These are phyloP conservation scores for Picea glauca DNA, from an alignment of 75 land plant species.

Conservation along the genomic window DNA sequence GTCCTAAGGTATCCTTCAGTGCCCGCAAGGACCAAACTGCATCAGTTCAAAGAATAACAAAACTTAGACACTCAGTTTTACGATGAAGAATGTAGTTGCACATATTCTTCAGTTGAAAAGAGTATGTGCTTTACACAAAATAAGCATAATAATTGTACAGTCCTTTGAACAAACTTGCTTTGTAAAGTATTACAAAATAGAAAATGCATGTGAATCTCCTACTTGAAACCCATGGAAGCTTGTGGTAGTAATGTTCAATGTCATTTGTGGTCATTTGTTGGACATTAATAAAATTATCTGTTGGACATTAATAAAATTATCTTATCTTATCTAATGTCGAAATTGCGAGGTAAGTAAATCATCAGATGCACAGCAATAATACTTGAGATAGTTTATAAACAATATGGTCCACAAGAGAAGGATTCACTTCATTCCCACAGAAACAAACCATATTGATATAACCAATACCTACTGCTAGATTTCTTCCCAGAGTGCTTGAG, in stretches of 20 bases:
- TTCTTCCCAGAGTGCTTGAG: neutral
- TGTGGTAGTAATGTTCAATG: neutral
- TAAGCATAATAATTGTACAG: neutral
- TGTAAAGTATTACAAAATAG: neutral
- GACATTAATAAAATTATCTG: no score
- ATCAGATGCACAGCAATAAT: neutral
- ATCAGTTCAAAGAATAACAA: neutral
- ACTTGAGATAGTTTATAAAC: neutral
- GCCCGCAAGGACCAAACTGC: conserved; percentile 76
- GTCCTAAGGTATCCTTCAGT: conserved; percentile 62
- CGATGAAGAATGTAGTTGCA: neutral
- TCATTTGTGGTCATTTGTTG: no score
- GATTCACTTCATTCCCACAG: neutral
- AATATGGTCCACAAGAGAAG: neutral
- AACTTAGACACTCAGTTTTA: neutral
- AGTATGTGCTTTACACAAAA: neutral
- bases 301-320: no score
- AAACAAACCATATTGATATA: neutral
- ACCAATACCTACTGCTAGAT: neutral
- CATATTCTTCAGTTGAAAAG: neutral
- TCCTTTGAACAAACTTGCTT: neutral
- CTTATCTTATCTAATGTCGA: no score
- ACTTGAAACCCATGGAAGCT: neutral
- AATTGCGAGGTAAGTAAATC: neutral
- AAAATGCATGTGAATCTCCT: neutral